Conservation (phyloP, 371 early-diverging fungal species). For the Mortierella sp. region DNA sequence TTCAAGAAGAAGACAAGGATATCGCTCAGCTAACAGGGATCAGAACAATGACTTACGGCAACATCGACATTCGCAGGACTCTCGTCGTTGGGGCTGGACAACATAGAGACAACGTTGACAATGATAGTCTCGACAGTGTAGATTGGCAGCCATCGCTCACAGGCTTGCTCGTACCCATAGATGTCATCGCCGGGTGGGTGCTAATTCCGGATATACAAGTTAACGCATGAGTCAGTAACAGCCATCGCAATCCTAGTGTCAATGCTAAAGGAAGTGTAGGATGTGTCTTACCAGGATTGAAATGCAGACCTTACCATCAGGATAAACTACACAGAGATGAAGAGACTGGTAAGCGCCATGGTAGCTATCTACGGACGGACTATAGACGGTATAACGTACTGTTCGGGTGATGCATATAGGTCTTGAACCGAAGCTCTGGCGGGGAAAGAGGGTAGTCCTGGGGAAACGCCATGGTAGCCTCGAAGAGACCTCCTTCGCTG, state of each 20-base stretch:
- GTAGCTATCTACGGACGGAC: no score
- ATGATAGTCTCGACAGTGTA: constrained; percentile 95
- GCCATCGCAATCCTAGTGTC: neutral
- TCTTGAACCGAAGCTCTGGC: constrained; percentile 85
- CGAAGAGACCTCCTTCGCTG: constrained; percentile 93
- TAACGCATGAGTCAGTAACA: neutral
- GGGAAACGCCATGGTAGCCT: constrained; percentile 87
- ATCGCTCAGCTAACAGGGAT: neutral
- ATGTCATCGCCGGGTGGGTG: constrained; percentile 87
- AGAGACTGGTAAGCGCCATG: no score
- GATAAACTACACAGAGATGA: constrained; percentile 64
- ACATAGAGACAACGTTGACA: constrained; percentile 87
- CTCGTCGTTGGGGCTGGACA: constrained; percentile 93
- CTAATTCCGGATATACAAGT: constrained; percentile 29
- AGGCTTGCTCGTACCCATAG: constrained; percentile 91
- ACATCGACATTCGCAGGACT: constrained; percentile 95
- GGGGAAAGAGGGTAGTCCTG: constrained; percentile 83
- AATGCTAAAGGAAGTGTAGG: neutral
- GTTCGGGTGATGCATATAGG: constrained; percentile 88
- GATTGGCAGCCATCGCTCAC: constrained; percentile 95
- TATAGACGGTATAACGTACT: no score
- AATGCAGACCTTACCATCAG: constrained; percentile 91
- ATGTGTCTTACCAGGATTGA: constrained; percentile 79
- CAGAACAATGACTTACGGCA: constrained; percentile 65
- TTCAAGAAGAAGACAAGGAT: no score